Percentiles rank a stretch among this genome's conserved stretches.
These are phyloP conservation scores for Phanerodontia chrysosporium DNA, from an alignment of 768 basidiomycete species.

Conservation along the genomic window DNA sequence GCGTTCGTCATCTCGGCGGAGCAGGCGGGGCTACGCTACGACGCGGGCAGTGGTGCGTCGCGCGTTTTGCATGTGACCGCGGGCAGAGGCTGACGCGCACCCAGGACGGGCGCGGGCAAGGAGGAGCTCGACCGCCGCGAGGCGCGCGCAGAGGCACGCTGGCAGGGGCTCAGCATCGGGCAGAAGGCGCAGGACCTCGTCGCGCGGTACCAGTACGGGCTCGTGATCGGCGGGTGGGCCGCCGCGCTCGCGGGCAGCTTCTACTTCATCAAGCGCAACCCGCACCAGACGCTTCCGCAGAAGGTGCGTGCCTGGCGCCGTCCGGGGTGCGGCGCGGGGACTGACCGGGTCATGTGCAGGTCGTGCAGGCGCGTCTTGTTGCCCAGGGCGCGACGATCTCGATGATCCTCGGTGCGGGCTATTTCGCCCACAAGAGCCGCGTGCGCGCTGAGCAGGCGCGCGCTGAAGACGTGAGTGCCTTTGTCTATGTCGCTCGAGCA, in stretches of 20 bases:
- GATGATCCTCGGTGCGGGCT: not conserved
- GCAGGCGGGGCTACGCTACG: not conserved
- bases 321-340: too few species aligned
- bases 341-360: not conserved
- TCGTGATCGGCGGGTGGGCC: not conserved
- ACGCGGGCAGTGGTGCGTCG: not conserved
- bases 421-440: not conserved
- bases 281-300: not conserved
- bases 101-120: not conserved
- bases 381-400: not conserved
- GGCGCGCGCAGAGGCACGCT: not conserved
- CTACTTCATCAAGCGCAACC: not conserved
- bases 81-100: not conserved
- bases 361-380: not conserved
- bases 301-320: not conserved
- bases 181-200: not conserved
- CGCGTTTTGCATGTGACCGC: too few species aligned
- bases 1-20: not conserved
- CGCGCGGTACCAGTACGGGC: not conserved
- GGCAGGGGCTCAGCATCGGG: not conserved
- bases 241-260: not conserved
- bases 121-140: not conserved
- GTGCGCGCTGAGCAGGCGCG: not conserved
- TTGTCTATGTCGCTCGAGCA: not conserved
- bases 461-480: not conserved